phyloP scores from a whole-genome alignment of 306 rosid genomes.

The Luffa acutangula region DNA sequence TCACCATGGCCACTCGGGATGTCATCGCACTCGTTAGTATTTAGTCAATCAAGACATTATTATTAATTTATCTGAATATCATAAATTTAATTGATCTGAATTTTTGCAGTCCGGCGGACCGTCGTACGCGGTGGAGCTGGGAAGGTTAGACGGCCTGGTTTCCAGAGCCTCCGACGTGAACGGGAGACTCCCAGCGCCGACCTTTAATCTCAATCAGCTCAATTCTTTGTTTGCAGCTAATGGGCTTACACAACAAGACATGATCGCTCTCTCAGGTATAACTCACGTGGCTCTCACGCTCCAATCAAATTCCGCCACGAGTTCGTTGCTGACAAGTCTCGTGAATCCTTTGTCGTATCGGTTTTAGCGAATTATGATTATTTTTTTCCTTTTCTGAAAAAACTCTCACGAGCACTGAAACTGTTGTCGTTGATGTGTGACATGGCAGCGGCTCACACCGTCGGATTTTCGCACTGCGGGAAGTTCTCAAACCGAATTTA shows the following conservation, averaged over 20 bases:
- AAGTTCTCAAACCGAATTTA: constrained; percentile 39
- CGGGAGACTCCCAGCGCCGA: constrained; percentile 45
- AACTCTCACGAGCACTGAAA: background rate
- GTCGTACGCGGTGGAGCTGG: constrained; percentile 50
- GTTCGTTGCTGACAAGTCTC: background rate
- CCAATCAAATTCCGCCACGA: background rate
- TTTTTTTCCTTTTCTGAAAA: background rate
- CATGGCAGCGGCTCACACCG: constrained; percentile 49
- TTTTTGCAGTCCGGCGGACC: constrained; percentile 57
- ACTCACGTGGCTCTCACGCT: constrained; percentile 8
- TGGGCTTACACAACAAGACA: constrained; percentile 55
- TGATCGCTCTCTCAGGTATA: constrained; percentile 66
- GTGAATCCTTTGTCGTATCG: background rate
- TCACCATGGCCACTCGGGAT: constrained; percentile 57
- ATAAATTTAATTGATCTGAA: background rate
- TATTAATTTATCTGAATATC: too few relatives aligned
- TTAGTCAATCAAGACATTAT: background rate
- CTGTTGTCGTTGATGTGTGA: background rate
- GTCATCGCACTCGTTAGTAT: constrained; percentile 35
- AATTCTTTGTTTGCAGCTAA: constrained; percentile 35
- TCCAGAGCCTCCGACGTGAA: constrained; percentile 40
- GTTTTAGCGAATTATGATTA: background rate
- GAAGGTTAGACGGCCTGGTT: constrained; percentile 48
- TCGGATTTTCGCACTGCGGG: constrained; percentile 55
- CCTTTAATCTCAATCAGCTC: constrained; percentile 44